Percentiles rank a stretch among this genome's conserved stretches.
Conservation (phyloP, 164 flowering plant species). For the Buxus sempervirens region DNA sequence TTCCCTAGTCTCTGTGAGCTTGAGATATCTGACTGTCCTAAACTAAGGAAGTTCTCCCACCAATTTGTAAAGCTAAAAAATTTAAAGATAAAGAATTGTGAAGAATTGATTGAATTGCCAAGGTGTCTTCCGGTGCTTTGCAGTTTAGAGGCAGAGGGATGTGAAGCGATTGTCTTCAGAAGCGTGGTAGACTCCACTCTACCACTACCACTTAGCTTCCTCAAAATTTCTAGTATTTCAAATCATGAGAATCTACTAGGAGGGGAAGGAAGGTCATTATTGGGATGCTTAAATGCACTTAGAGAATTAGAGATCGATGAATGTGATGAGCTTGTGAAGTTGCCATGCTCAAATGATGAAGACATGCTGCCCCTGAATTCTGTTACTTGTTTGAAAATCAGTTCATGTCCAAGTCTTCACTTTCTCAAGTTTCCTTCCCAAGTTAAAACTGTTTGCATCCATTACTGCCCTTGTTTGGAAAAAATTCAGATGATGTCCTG, state of each 20-base stretch:
- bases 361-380: neutral
- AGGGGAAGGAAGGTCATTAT: neutral
- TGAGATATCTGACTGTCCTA: constrained; percentile 13
- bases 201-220: neutral
- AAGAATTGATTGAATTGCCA: constrained; percentile 4
- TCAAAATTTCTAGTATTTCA: neutral
- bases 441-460: too few species aligned
- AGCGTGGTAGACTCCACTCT: too few species aligned
- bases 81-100: neutral
- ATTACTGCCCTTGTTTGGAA: too few species aligned
- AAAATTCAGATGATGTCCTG: too few species aligned
- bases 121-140: neutral
- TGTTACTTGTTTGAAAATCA: too few species aligned
- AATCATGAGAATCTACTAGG: neutral
- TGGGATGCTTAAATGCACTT: neutral
- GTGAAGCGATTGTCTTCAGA: too few species aligned
- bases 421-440: too few species aligned
- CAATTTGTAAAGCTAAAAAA: neutral
- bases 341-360: neutral
- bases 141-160: neutral
- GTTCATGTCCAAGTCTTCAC: neutral
- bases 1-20: constrained; percentile 22
- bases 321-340: constrained; percentile 11
- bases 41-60: constrained; percentile 4
- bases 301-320: constrained; percentile 10